Base-by-base conservation (phyloP, 306 rosid species). In the Fagus crenata region DNA sequence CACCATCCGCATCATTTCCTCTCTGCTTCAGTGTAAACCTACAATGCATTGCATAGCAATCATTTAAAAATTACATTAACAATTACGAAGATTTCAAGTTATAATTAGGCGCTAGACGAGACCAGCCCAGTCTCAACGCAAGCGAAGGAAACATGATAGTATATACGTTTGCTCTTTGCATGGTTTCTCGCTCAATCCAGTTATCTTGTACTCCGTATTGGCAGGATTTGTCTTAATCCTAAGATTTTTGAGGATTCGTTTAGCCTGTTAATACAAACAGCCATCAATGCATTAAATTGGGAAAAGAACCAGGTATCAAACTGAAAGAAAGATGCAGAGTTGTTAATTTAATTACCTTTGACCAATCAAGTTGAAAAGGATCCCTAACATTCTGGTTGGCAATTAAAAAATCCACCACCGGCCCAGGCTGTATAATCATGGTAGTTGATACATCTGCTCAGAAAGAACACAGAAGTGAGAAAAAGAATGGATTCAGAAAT, bases 361-460 rank as follows among this genome's bases (percentile, higher is more conserved):
- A 81, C 99, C 99, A 96, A 77, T 96, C 96, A 12, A 96, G 84
- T 9, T 71, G 49, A 80, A 15, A 88, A 0, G 98, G 97, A 82
- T 92, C 93, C 53, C 85, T 83, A 22, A 80, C 99, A 82, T 84
- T 87, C 64, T 96, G 99, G 81, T 92, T 92, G 22, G 87, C 75
- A 56, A 96, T 89, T 22, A 96, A 59, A 49, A 96, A 96, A 74
- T 92, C 97, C n/a, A 96, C 96, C 55, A 96, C 93, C 1, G 99
- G 98, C 0, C 98, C 99, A 43, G 97, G 98, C 28, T 81, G 86
- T 40, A 96, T 85, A 4, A 92, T 86, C 97, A 92, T 96, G 2
- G 99, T 96, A 5, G 99, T 96, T 0, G 99, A 96, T 32, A 92
- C 97, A 86, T 96, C 99, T 95, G 78, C 7, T 64, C 35, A 82